Conservation (phyloP, 139 green algal genomes). For the Deuterostichococcus epilithicus region DNA sequence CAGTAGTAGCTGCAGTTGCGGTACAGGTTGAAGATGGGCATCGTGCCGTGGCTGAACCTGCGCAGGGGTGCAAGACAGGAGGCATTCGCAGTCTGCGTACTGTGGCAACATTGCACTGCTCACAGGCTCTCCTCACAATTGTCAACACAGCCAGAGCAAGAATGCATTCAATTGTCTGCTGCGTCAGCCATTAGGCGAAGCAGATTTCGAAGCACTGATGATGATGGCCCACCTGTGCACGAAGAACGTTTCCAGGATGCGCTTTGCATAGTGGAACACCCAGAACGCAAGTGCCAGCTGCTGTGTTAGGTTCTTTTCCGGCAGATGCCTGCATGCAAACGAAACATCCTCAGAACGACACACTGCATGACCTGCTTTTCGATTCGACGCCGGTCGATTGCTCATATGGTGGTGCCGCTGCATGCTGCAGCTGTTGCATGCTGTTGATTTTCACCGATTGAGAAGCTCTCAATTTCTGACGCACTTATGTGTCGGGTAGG, state of each 20-base stretch:
- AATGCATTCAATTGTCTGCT: background rate
- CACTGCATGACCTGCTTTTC: no score
- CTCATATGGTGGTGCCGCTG: no score
- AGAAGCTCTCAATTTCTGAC: constrained; percentile 7
- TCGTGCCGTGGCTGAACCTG: constrained; percentile 90
- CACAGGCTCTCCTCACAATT: background rate
- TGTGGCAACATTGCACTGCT: background rate
- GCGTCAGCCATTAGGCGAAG: no score
- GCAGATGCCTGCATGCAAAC: constrained; percentile 4
- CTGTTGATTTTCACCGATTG: background rate
- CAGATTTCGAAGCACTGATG: no score
- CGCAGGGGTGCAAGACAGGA: background rate
- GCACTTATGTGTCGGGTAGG: constrained; percentile 65
- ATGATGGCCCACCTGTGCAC: constrained; percentile 91
- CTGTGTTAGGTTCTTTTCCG: constrained; percentile 55
- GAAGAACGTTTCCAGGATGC: constrained; percentile 91
- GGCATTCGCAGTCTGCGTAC: background rate
- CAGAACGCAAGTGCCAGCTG: constrained; percentile 85
- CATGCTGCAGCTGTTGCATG: no score
- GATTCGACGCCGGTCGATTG: no score
- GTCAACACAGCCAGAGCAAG: background rate
- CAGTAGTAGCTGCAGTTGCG: constrained; percentile 97
- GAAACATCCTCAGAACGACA: no score
- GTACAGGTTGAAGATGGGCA: constrained; percentile 95
- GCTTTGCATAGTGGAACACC: constrained; percentile 93